These are phyloP conservation scores for Paramecium caudatum DNA, from an alignment of 73 alveolate species.

Conservation along the genomic window DNA sequence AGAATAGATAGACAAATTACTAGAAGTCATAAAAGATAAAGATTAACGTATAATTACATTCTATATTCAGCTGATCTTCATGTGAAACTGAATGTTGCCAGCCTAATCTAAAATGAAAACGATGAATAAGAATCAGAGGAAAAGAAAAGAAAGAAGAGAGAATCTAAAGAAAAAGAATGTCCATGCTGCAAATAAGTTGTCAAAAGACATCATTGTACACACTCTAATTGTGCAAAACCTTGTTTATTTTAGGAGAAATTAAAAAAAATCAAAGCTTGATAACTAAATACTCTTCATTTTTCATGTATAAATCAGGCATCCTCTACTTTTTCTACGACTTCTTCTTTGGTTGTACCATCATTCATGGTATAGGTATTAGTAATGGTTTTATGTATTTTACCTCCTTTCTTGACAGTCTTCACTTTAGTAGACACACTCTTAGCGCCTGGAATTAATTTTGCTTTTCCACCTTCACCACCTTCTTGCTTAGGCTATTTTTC, in stretches of 20 bases:
- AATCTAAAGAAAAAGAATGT: constrained; percentile 65
- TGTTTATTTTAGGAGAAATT: constrained; percentile 34
- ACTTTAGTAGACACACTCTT: constrained; percentile 5
- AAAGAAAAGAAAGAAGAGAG: constrained; percentile 58
- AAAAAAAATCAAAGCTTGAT: constrained; percentile 36
- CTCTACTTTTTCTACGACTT: constrained; percentile 45
- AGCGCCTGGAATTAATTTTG: not conserved
- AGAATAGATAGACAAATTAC: constrained; percentile 9
- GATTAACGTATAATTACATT: constrained; percentile 27
- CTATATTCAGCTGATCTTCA: constrained; percentile 26
- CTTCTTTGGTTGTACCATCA: constrained; percentile 62
- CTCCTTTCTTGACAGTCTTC: constrained; percentile 23
- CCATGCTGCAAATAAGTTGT: constrained; percentile 48
- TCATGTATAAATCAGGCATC: constrained; percentile 47
- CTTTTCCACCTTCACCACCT: constrained; percentile 50
- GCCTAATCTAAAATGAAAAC: not conserved
- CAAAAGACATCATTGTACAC: constrained; percentile 59
- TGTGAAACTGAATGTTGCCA: constrained; percentile 10
- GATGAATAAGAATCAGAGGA: constrained; percentile 11
- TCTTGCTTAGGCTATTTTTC: not conserved
- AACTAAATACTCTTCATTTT: not conserved
- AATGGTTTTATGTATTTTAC: constrained; percentile 17
- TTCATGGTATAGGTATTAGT: constrained; percentile 44
- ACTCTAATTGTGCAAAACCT: constrained; percentile 49
- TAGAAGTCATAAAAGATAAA: not conserved